A percentile compares a stretch with the other conserved stretches of the same genome.
These are phyloP conservation scores for Erodium chrysanthum DNA, from an alignment of 441 rosid genomes.

Conservation along the genomic window DNA sequence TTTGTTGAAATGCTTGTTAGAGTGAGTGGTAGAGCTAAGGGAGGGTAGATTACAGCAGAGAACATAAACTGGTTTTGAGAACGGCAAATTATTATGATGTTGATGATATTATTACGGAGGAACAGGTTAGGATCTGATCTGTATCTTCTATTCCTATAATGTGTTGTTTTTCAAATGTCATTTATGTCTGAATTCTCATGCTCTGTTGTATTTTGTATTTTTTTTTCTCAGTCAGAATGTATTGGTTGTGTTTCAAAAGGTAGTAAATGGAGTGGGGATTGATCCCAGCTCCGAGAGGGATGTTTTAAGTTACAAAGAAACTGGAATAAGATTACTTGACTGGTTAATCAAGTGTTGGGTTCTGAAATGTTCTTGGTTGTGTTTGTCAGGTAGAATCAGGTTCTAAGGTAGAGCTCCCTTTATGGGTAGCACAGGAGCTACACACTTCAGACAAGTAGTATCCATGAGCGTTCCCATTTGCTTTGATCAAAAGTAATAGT, in stretches of 20 bases:
- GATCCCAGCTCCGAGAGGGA: slow-evolving; percentile 36
- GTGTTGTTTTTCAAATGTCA: neutral
- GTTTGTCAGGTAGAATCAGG: slow-evolving; percentile 60
- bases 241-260: slow-evolving; percentile 60
- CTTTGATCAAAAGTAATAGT: slow-evolving; percentile 59
- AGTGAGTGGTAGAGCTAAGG: neutral
- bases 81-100: slow-evolving; percentile 53
- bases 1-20: slow-evolving; percentile 1
- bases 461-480: slow-evolving; percentile 57
- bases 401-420: slow-evolving; percentile 69
- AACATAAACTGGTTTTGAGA: neutral
- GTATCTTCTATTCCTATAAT: neutral
- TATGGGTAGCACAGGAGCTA: slow-evolving; percentile 77
- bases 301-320: slow-evolving; percentile 29
- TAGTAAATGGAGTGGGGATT: slow-evolving; percentile 61
- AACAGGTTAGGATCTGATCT: slow-evolving; percentile 39
- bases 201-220: neutral
- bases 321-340: neutral
- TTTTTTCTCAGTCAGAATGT: slow-evolving; percentile 34
- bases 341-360: neutral
- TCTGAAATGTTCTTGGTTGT: neutral
- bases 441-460: slow-evolving; percentile 53
- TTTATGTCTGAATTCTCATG: neutral
- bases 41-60: neutral
- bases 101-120: slow-evolving; percentile 56